These are phyloP conservation scores for Lycium barbarum DNA, from an alignment of 257 asterid genomes.

Conservation along the genomic window DNA sequence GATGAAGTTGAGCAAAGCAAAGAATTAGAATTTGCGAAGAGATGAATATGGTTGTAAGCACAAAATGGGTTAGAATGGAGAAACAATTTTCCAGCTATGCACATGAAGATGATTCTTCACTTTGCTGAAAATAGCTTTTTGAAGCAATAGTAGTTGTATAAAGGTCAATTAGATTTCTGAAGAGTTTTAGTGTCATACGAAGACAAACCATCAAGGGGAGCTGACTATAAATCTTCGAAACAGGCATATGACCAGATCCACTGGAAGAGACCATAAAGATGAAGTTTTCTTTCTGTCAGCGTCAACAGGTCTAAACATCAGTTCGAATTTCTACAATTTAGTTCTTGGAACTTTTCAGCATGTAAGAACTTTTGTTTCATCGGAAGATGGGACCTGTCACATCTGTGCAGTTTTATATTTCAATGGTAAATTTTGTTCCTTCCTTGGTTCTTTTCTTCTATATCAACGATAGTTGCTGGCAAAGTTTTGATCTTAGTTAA, in stretches of 20 bases:
- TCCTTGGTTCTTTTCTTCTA: not conserved
- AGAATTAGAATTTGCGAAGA: not conserved
- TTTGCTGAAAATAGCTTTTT: not conserved
- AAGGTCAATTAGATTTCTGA: not conserved
- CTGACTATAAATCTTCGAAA: slow-evolving; percentile 9
- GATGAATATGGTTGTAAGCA: slow-evolving; percentile 3
- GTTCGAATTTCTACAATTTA: not conserved
- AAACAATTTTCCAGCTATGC: not conserved
- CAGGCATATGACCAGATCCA: not conserved
- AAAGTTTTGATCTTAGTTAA: not conserved
- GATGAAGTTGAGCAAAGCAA: not conserved
- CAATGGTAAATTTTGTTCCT: not conserved
- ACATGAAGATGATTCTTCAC: not conserved
- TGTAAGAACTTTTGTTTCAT: not conserved
- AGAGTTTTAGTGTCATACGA: not conserved
- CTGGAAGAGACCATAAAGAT: slow-evolving; percentile 10
- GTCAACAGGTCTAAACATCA: slow-evolving; percentile 24
- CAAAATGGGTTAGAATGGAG: not conserved
- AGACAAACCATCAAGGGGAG: not conserved
- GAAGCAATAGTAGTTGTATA: not conserved
- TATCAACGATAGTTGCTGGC: not conserved
- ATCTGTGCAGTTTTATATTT: not conserved
- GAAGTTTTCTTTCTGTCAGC: slow-evolving; percentile 18
- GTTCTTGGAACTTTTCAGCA: not conserved
- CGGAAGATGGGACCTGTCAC: not conserved